These are phyloP conservation scores for Lodderomyces margitis DNA, from an alignment of 1,139 yeast species.

Conservation along the genomic window DNA sequence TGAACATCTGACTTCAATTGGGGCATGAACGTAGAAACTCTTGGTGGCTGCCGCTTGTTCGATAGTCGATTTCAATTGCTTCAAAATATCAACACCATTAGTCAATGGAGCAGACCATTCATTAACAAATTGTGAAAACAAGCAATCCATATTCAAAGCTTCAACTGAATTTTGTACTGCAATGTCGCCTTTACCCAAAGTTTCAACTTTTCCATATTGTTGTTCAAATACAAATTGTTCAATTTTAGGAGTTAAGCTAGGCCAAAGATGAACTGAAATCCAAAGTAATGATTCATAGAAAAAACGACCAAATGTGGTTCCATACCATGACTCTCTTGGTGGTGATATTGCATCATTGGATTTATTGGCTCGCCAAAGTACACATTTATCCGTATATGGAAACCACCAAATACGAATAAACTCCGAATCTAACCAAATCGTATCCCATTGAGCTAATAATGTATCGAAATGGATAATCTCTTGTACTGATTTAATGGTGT, in stretches of 20 bases:
- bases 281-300: slow-evolving; percentile 79
- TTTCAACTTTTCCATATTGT: slow-evolving; percentile 78
- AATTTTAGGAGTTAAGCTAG: slow-evolving; percentile 76
- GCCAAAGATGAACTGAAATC: slow-evolving; percentile 70
- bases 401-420: slow-evolving; percentile 97
- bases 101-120: slow-evolving; percentile 94
- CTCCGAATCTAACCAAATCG: slow-evolving; percentile 86
- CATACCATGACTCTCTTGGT: slow-evolving; percentile 82
- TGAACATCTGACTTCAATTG: slow-evolving; percentile 91
- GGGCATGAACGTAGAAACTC: slow-evolving; percentile 86
- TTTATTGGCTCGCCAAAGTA: slow-evolving; percentile 86
- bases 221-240: slow-evolving; percentile 81
- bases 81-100: slow-evolving; percentile 70
- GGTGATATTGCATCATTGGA: slow-evolving; percentile 59
- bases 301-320: slow-evolving; percentile 70
- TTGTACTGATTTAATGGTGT: slow-evolving; percentile 76
- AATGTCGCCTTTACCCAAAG: slow-evolving; percentile 60
- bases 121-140: slow-evolving; percentile 89
- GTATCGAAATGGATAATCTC: slow-evolving; percentile 79
- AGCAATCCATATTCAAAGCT: slow-evolving; percentile 92
- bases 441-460: slow-evolving; percentile 64
- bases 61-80: slow-evolving; percentile 61
- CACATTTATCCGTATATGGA: slow-evolving; percentile 84
- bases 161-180: slow-evolving; percentile 82
- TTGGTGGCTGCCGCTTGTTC: slow-evolving; percentile 56